Evolutionary conservation across 768 basidiomycete species (phyloP).

Genomic region (Agrocybe praecox): DNA sequence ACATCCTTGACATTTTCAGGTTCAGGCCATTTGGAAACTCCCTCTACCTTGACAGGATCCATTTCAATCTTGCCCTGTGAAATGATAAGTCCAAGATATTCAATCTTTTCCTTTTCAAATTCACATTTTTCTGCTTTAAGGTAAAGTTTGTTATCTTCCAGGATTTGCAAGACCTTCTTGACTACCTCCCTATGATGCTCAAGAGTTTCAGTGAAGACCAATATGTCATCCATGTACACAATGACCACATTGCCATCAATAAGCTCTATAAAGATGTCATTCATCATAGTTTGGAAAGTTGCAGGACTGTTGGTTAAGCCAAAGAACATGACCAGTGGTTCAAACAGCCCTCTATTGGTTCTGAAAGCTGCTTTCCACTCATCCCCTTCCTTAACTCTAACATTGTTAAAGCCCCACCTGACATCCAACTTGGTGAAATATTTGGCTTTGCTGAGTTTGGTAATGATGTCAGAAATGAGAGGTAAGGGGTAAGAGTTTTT

Average conservation of each 20-base stretch:
- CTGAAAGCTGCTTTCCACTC: conserved; percentile 47
- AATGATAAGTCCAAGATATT: conserved; percentile 36
- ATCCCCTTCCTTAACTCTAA: conserved; percentile 42
- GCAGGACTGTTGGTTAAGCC: conserved; percentile 32
- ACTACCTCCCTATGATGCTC: conserved; percentile 16
- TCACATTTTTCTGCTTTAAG: conserved; percentile 40
- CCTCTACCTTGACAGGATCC: conserved; percentile 18
- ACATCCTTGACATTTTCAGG: conserved; percentile 27
- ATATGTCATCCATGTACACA: conserved; percentile 44
- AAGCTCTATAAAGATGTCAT: conserved; percentile 36
- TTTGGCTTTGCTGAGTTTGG: conserved; percentile 16
- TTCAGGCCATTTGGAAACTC: conserved; percentile 33
- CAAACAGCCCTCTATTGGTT: conserved; percentile 33
- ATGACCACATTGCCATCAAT: conserved; percentile 27
- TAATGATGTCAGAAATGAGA: conserved; percentile 25
- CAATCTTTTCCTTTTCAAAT: conserved; percentile 26
- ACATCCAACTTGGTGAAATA: conserved; percentile 36
- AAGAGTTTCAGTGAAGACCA: conserved; percentile 34
- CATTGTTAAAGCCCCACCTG: conserved; percentile 38
- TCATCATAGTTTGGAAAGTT: conserved; percentile 41
- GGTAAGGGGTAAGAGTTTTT: conserved; percentile 33
- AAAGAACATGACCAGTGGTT: conserved; percentile 42
- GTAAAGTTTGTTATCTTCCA: conserved; percentile 30
- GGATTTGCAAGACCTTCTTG: conserved; percentile 7
- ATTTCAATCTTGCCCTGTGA: conserved; percentile 8